Percentiles rank a stretch among this genome's conserved stretches.
These are phyloP conservation scores for Lichtheimia ramosa DNA, from an alignment of 371 early-diverging fungal genomes.

Conservation along the genomic window DNA sequence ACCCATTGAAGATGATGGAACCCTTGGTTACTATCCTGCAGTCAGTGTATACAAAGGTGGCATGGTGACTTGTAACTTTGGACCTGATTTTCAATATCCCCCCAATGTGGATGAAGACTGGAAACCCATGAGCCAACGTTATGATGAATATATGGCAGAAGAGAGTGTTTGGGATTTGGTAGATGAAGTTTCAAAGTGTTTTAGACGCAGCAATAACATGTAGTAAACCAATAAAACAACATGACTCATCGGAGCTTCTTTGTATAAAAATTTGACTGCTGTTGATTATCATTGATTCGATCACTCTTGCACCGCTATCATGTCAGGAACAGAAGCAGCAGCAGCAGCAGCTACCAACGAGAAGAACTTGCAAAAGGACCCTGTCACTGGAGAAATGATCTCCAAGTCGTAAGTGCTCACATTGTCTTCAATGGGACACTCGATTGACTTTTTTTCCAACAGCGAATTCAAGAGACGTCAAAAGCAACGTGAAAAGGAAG, in stretches of 20 bases:
- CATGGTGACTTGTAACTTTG: conserved; percentile 66
- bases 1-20: conserved; percentile 65
- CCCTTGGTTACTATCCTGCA: conserved; percentile 69
- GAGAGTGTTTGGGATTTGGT: conserved; percentile 67
- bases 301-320: background rate
- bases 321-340: conserved; percentile 16
- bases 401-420: conserved; percentile 82
- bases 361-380: conserved; percentile 81
- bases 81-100: conserved; percentile 64
- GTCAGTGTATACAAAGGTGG: conserved; percentile 69
- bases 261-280: conserved; percentile 2
- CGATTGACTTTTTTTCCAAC: background rate
- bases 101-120: conserved; percentile 56
- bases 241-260: no score
- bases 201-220: conserved; percentile 10
- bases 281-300: background rate
- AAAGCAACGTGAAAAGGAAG: conserved; percentile 88
- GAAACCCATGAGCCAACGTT: conserved; percentile 63
- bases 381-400: conserved; percentile 92
- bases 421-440: background rate
- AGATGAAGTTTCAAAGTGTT: conserved; percentile 57
- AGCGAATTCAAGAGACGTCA: conserved; percentile 93
- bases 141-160: conserved; percentile 63
- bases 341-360: conserved; percentile 32
- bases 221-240: background rate